Evolutionary conservation across 2,329 filamentous ascomycete genomes (phyloP).

Genomic region (Hymenoscyphus salicellus): DNA sequence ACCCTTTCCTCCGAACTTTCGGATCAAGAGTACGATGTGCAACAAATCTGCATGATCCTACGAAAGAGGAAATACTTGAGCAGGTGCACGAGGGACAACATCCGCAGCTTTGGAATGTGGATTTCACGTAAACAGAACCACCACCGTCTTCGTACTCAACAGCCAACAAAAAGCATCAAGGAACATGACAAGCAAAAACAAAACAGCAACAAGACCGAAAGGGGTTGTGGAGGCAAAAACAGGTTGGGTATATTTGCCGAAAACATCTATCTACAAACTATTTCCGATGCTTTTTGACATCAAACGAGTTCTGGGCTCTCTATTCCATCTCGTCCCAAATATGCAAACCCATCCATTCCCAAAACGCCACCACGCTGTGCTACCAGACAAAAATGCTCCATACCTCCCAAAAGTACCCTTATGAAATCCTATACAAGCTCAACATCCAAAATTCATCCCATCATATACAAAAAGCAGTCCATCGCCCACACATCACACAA

Average conservation of each 20-base stretch:
- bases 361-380: slow-evolving; percentile 4
- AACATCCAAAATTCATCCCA: slow-evolving; percentile 2
- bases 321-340: neutral
- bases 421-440: neutral
- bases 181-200: neutral
- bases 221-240: neutral
- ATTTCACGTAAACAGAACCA: too few relatives aligned
- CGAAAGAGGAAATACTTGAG: too few relatives aligned
- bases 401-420: neutral
- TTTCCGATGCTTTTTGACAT: neutral
- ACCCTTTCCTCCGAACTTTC: too few relatives aligned
- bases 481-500: too few relatives aligned
- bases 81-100: too few relatives aligned
- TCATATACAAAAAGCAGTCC: slow-evolving; percentile 14
- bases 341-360: neutral
- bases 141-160: too few relatives aligned
- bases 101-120: too few relatives aligned
- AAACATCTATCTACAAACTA: neutral
- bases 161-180: neutral
- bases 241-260: neutral
- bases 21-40: too few relatives aligned
- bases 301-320: neutral
- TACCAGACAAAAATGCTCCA: neutral
- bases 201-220: too few relatives aligned
- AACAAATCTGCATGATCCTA: too few relatives aligned